These are phyloP conservation scores for Phytophthora colocasiae DNA, from an alignment of 352 stramenopile species.

Conservation along the genomic window DNA sequence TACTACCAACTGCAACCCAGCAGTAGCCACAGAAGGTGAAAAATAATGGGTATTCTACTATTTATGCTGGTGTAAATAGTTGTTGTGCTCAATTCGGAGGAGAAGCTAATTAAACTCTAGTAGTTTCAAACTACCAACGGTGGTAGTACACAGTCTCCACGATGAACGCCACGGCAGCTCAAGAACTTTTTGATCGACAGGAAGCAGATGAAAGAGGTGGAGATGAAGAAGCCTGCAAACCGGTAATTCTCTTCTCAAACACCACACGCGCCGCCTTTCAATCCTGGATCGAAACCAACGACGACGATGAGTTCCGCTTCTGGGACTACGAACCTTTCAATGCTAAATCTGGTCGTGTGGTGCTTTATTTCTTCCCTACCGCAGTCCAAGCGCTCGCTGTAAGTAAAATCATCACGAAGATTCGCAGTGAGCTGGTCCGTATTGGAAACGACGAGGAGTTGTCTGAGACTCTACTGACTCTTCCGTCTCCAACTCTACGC, in stretches of 20 bases:
- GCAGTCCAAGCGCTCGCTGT: neutral
- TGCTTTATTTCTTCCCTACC: neutral
- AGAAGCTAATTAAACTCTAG: too few relatives aligned
- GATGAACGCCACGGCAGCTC: neutral
- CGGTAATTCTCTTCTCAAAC: neutral
- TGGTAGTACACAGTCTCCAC: neutral
- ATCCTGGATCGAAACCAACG: neutral
- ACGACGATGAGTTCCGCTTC: neutral
- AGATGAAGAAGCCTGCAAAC: neutral
- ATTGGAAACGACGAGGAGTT: neutral
- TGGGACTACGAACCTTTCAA: neutral
- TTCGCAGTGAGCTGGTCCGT: neutral
- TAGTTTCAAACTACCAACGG: too few relatives aligned
- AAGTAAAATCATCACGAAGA: neutral
- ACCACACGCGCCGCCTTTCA: neutral
- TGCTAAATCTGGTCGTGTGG: neutral
- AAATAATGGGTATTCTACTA: too few relatives aligned
- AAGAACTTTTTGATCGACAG: neutral
- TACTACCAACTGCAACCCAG: constrained; percentile 38
- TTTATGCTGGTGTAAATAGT: too few relatives aligned
- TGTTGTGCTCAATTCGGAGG: too few relatives aligned
- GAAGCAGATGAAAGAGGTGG: neutral
- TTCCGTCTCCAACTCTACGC: neutral
- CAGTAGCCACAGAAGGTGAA: constrained; percentile 4
- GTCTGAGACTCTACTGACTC: neutral